Percentiles rank a stretch among this genome's conserved stretches.
Evolutionary conservation across 192 early-diverging fungal genomes (phyloP).

Genomic region (Paraglomus brasilianum): DNA sequence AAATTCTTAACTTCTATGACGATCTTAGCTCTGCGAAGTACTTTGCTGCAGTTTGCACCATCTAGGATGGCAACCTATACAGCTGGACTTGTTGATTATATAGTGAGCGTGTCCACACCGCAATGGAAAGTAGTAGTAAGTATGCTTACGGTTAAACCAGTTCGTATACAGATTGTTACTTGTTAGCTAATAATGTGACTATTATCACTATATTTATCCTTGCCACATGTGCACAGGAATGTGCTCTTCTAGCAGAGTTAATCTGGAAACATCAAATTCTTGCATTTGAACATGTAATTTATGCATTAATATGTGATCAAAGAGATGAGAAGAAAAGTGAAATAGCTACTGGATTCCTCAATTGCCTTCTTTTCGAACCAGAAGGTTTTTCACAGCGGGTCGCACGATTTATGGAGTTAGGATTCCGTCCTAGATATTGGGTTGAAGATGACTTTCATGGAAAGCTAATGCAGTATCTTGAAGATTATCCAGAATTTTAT

Average conservation of each 20-base stretch:
- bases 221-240: constrained; percentile 31
- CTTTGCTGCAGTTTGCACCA: constrained; percentile 67
- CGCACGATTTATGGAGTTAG: constrained; percentile 60
- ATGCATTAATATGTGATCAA: constrained; percentile 64
- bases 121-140: constrained; percentile 39
- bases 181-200: neutral
- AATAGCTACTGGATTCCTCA: constrained; percentile 49
- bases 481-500: constrained; percentile 71
- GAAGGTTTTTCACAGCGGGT: constrained; percentile 51
- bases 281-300: constrained; percentile 66
- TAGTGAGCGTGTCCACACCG: constrained; percentile 18
- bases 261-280: constrained; percentile 72
- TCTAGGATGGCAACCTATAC: constrained; percentile 70
- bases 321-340: constrained; percentile 51
- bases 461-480: constrained; percentile 61
- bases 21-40: constrained; percentile 55
- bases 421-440: constrained; percentile 69
- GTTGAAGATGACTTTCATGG: constrained; percentile 65
- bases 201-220: constrained; percentile 8
- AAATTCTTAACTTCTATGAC: neutral
- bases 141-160: constrained; percentile 12
- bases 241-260: constrained; percentile 53
- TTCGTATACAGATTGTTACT: neutral
- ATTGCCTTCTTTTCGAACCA: constrained; percentile 55
- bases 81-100: constrained; percentile 64